A percentile compares a stretch with the other conserved stretches of the same genome.
Evolutionary conservation across 495 filamentous ascomycete genomes (phyloP).

Genomic region (Astrocystis sublimbata): DNA sequence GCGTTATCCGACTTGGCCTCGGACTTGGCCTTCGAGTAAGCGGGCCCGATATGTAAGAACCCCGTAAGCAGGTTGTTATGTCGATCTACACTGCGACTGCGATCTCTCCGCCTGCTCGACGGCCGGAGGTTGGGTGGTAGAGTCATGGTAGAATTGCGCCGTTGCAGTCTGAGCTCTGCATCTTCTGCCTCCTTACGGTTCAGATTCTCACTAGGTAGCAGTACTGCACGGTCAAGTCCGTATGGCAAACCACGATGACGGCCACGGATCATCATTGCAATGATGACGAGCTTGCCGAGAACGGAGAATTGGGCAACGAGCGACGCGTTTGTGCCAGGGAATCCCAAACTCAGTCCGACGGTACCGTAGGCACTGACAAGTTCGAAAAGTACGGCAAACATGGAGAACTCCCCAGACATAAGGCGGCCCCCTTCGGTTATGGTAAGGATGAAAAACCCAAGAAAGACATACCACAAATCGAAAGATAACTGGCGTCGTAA

Average conservation of each 20-base stretch:
- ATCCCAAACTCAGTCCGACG: constrained; percentile 86
- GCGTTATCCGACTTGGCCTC: constrained; percentile 17
- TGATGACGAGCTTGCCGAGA: constrained; percentile 86
- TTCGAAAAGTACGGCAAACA: constrained; percentile 86
- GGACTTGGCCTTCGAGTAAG: constrained; percentile 22
- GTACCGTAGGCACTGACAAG: constrained; percentile 92
- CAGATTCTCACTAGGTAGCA: constrained; percentile 76
- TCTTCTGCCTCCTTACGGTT: constrained; percentile 68
- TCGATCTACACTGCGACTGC: constrained; percentile 32
- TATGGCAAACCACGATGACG: constrained; percentile 91
- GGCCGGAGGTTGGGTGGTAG: constrained; percentile 26
- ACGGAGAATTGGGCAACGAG: constrained; percentile 78
- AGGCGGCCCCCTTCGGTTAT: constrained; percentile 75
- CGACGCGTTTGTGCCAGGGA: constrained; percentile 68
- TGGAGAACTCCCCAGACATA: constrained; percentile 61
- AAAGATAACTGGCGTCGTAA: constrained; percentile 88
- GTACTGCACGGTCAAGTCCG: constrained; percentile 84
- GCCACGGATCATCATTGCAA: constrained; percentile 91
- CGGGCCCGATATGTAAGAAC: constrained; percentile 43
- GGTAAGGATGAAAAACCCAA: constrained; percentile 83
- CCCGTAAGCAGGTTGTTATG: constrained; percentile 34
- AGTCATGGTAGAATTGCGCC: constrained; percentile 57
- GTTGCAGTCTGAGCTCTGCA: constrained; percentile 54
- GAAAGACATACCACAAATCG: constrained; percentile 91
- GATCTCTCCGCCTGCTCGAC: constrained; percentile 22